Base-by-base conservation (phyloP, 2,329 filamentous ascomycete genomes). In the Fusarium sp. region DNA sequence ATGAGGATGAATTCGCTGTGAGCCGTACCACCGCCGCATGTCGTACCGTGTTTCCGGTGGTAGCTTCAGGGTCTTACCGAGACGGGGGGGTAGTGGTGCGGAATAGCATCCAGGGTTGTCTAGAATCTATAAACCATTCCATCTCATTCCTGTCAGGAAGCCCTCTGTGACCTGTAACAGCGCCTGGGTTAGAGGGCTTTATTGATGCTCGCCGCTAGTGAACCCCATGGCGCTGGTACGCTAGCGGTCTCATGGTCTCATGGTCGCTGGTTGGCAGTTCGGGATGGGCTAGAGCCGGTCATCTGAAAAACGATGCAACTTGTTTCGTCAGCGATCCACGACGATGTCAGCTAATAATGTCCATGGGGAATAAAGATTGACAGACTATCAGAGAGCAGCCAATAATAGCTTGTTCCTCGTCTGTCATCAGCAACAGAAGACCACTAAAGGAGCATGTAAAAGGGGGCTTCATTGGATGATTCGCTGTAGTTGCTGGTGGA, bases 171-270 rank as follows among this genome's bases (percentile, higher is more conserved):
- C 52, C 51, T 67, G 66, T 69, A 66, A 66, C 65, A 66, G 43
- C 43, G 39, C 50, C 45, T 45, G 45, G 37, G 23, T 62, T 43
- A 43, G 39, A 66, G 46, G 49, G 36, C 60, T 62, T 58, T 50
- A 40, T 58, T 45, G 51, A 55, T 55, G 53, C 50, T 70, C 63
- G 55, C 27, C 39, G 51, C 58, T 59, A 67, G 61, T 42, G 51
- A 53, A 69, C 70, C 55, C 67, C 69, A 55, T 71, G 69, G 69
- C 64, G 64, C 56, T 69, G 70, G 64, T 59, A 72, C 67, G 64
- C 63, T 70, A 70, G 65, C 41, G 54, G 67, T 70, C 60, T 69
- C 65, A 63, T 51, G 54, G 67, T 70, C 60, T 69, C 65, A 63
- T 51, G 56, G 61, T 45, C 40, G 37, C 54, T 66, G 55, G 61